Evolutionary conservation across 768 basidiomycete species (phyloP), one percentile per base, ranked within the genome.

Genomic region (Leccinum disarticulatum): DNA sequence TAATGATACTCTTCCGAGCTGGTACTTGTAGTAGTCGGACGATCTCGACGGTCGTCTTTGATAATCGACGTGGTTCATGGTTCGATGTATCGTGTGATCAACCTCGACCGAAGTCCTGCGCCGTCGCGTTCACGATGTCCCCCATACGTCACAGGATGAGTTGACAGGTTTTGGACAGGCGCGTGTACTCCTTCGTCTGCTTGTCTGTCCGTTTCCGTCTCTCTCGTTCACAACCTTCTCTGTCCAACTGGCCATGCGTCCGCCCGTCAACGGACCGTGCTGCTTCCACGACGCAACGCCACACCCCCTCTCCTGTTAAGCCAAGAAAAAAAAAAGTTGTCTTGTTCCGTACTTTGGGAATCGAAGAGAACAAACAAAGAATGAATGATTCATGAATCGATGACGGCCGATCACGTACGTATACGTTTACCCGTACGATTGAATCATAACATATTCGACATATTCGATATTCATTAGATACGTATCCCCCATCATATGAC

Each of bases 41-140:
- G 59, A 36, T 49, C 69, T 69, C 3, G 68, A 69, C 1, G 66
- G 66, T 61, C 61, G 55, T 41, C 43, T 13, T 47, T 38, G 54
- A 58, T 64, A 52, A 58, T 51, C 22, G 53, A 57, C 27, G 59
- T 59, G 50, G 56, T 57, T 49, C 14, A 35, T 49, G 19, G 48
- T 15, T 47, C 25, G 47, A 25, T 14, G 13, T 48, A 22, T 25
- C 13, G 25, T 19, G 25, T 25, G 47, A 48, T 19, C 14, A 47
- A 11, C n/a, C 11, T n/a, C 46, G 19, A 38, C 15, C 14, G 15
- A 17, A 17, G 36, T 35, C 33, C 6, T 41, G 17, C 10, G 41
- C 11, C n/a, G 41, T 43, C n/a, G 13, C n/a, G n/a, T 43, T 43
- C 41, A 19, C 38, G 38, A 8, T 43, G 1, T 43, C 41, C 41